Evolutionary conservation across 345 rosid genomes (phyloP).

Genomic region (Aquilaria sinensis): DNA sequence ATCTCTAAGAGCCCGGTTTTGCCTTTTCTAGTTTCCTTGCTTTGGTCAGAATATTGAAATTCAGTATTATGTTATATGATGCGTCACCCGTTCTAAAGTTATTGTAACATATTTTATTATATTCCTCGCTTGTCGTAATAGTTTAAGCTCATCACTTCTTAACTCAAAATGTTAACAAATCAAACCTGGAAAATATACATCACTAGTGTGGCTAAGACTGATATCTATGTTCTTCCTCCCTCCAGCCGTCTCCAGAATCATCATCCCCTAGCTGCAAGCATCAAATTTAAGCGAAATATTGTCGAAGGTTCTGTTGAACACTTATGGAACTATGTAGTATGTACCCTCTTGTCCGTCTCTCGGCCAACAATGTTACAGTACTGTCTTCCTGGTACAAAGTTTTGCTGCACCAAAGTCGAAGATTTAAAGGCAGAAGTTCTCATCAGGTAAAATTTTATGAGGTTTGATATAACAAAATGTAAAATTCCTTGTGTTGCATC

Average conservation of each 20-base stretch:
- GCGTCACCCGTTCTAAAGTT: too few species aligned
- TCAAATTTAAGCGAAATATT: not conserved
- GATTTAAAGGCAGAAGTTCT: not conserved
- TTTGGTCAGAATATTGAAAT: too few species aligned
- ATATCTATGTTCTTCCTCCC: not conserved
- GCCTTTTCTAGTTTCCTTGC: too few species aligned
- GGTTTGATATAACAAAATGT: not conserved
- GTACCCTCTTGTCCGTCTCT: not conserved
- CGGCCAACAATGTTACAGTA: not conserved
- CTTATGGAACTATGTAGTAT: not conserved
- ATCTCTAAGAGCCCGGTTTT: too few species aligned
- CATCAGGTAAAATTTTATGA: not conserved
- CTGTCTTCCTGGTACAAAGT: not conserved
- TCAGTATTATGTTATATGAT: too few species aligned
- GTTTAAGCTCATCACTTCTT: not conserved
- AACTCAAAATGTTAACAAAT: not conserved
- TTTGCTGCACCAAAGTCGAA: not conserved
- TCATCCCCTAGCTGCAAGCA: not conserved
- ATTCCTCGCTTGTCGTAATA: too few species aligned
- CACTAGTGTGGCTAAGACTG: not conserved
- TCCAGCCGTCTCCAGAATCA: not conserved
- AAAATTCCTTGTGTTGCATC: not conserved
- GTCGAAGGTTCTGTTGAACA: not conserved
- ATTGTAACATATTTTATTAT: too few species aligned
- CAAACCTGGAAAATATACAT: not conserved